Conservation (phyloP, 768 basidiomycete genomes). For the Leccinum disarticulatum region DNA sequence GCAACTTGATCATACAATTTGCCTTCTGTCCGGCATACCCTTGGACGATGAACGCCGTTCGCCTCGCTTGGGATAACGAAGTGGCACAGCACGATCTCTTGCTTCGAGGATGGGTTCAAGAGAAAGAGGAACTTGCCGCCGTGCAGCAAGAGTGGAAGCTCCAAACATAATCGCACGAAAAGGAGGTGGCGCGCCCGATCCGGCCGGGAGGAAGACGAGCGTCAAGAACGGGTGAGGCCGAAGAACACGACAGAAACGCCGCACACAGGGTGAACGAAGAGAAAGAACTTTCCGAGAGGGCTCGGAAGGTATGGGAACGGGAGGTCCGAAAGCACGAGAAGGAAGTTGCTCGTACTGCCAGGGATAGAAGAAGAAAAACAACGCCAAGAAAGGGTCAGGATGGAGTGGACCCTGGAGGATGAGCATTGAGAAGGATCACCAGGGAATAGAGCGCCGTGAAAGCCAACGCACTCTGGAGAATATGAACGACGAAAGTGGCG, state of each 20-base stretch:
- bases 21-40: conserved; percentile 12
- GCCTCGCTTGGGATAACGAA: conserved; percentile 14
- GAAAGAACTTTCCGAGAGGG: conserved; percentile 5
- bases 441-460: conserved; percentile 14
- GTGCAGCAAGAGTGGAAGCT: no score
- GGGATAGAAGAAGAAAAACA: conserved; percentile 3
- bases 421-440: background rate
- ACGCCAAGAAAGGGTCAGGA: conserved; percentile 2
- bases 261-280: conserved; percentile 6
- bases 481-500: conserved; percentile 14
- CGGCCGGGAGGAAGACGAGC: no score
- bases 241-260: conserved; percentile 5
- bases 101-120: conserved; percentile 6
- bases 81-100: background rate
- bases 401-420: conserved; percentile 6
- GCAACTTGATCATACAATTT: conserved; percentile 7
- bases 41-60: conserved; percentile 4
- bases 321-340: conserved; percentile 7
- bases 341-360: background rate
- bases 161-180: no score
- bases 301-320: conserved; percentile 3
- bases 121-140: background rate
- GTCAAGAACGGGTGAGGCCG: background rate
- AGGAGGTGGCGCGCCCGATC: no score
- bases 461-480: background rate